Percentiles rank a stretch among this genome's conserved stretches.
phyloP scores from a whole-genome alignment of 805 yeast genomes.

The Brettanomyces custersianus region DNA sequence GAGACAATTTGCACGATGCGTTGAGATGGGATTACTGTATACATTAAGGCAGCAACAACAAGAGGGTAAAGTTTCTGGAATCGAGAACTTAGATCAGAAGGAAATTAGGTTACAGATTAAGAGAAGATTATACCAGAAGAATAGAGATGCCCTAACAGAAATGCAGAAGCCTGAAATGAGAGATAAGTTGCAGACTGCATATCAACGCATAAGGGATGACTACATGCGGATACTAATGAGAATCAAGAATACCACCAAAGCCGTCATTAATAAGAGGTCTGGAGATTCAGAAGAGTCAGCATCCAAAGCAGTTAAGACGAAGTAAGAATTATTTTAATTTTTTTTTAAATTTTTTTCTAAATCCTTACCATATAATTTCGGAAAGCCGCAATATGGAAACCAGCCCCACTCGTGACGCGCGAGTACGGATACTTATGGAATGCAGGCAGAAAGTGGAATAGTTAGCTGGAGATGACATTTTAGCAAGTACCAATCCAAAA shows the following conservation, averaged over 20 bases:
- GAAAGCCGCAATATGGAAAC: too few relatives aligned
- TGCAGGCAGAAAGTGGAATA: too few relatives aligned
- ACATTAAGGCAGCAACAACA: constrained; percentile 12
- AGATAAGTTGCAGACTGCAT: constrained; percentile 72
- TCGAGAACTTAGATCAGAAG: constrained; percentile 20
- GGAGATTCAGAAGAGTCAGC: too few relatives aligned
- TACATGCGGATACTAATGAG: constrained; percentile 28
- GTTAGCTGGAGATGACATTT: too few relatives aligned
- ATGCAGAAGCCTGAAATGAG: constrained; percentile 54
- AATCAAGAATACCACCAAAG: not conserved
- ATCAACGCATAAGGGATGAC: constrained; percentile 58
- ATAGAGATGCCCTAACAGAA: constrained; percentile 65
- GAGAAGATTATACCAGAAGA: constrained; percentile 65
- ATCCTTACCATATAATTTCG: too few relatives aligned
- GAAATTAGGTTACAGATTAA: constrained; percentile 57
- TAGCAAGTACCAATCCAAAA: too few relatives aligned
- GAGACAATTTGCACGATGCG: constrained; percentile 67
- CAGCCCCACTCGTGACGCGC: too few relatives aligned
- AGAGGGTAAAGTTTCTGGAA: constrained; percentile 15
- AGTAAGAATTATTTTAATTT: too few relatives aligned
- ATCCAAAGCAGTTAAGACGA: too few relatives aligned
- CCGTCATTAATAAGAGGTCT: too few relatives aligned
- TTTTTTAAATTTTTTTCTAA: too few relatives aligned
- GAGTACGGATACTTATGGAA: too few relatives aligned
- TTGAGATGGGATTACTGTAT: constrained; percentile 64